Base-by-base conservation (phyloP, 2,329 filamentous ascomycete species). In the Hymenoscyphus repandus region DNA sequence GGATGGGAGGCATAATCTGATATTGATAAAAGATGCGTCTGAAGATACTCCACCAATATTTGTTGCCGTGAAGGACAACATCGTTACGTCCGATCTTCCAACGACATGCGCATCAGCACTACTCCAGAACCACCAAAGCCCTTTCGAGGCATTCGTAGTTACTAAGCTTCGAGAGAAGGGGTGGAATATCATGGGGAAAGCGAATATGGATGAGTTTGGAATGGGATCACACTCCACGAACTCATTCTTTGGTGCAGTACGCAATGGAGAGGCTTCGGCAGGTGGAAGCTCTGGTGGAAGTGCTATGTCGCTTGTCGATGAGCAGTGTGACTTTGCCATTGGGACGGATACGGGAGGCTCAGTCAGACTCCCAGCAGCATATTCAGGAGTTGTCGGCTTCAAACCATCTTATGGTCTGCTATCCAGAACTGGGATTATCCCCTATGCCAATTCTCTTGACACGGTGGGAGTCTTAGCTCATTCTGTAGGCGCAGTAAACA, bases 241-340 rank as follows among this genome's bases (percentile, higher is more conserved):
- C 62, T 90, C 89, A 1, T 70, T 75, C 49, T 82, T 84, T 60
- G 88, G 87, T 1, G 66, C 80, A 1, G 86, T 92, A 22, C 39
- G 37, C 4, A 68, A 72, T 27, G 17, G 10, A 10, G 18, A 41
- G 6, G 31, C 31, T 33, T 93, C 90, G 0, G 85, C 87, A 0
- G 91, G 91, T 34, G 91, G 91, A 30, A 96, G 91, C 67, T 97
- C 92, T 3, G 93, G 93, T 38, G 93, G 93, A 15, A 96, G 91
- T 67, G 93, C 93, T 2, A 80, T 95, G 9, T 89, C 90, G 12
- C 88, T 97, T 34, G 82, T 79, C 17, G 74, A 77, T 1, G 78
- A 78, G 18, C 71, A 75, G 3, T 76, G 74, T 1, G 72, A 79
- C 22, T 51, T 82, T 34, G 90, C 90, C 6, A 72, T 99, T 27